Percentiles rank a stretch among this genome's conserved stretches.
These are phyloP conservation scores for Picea glauca DNA, from an alignment of 75 land plant species.

Conservation along the genomic window DNA sequence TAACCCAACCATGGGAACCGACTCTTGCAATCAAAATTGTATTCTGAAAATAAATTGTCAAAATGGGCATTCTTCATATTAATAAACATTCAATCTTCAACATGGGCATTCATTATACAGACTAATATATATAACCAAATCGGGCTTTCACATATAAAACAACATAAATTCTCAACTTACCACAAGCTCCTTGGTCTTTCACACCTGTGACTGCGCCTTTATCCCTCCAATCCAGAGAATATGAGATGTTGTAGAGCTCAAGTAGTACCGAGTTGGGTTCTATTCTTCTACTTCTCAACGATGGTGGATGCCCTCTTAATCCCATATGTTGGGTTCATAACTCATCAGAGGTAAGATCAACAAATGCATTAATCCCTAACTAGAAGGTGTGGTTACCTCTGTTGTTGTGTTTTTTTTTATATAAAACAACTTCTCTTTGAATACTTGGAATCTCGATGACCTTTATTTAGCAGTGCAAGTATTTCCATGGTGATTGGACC, in stretches of 20 bases:
- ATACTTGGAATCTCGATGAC: constrained; percentile 36
- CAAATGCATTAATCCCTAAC: constrained; percentile 54
- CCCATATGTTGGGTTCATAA: constrained; percentile 49
- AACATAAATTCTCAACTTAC: constrained; percentile 27
- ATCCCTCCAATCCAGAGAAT: constrained; percentile 75
- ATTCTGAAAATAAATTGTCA: too few species aligned
- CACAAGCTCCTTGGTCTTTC: constrained; percentile 85
- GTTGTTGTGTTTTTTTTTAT: constrained; percentile 39
- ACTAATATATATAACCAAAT: too few species aligned
- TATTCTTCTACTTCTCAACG: not conserved
- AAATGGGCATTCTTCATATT: too few species aligned
- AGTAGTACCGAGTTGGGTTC: not conserved
- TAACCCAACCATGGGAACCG: too few species aligned
- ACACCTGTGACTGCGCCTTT: constrained; percentile 78
- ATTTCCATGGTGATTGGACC: constrained; percentile 42
- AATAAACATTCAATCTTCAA: too few species aligned
- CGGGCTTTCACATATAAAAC: too few species aligned
- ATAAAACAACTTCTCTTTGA: constrained; percentile 45
- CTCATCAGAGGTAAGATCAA: constrained; percentile 62
- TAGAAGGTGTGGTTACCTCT: constrained; percentile 24
- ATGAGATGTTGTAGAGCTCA: constrained; percentile 22
- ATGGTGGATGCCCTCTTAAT: constrained; percentile 11
- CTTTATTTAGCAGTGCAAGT: constrained; percentile 37
- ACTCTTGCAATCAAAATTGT: too few species aligned
- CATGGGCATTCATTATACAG: too few species aligned